Evolutionary conservation across 805 yeast genomes (phyloP).

Genomic region (Spathaspora hagerdaliae): DNA sequence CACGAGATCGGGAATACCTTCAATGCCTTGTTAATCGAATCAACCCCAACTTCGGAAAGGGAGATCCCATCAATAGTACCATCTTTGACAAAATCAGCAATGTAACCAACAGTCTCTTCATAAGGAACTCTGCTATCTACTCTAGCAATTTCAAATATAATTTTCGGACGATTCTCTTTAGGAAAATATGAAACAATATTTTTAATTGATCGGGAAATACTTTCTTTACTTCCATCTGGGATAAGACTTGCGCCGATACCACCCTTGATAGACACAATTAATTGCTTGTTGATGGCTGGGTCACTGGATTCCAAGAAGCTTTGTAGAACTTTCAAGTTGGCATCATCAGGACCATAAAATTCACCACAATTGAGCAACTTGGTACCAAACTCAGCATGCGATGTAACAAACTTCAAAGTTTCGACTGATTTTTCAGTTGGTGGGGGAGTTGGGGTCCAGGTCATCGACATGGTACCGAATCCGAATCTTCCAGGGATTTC

Average conservation of each 20-base stretch:
- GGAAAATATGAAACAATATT: slow-evolving; percentile 31
- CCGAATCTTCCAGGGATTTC: slow-evolving; percentile 42
- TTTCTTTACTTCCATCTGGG: slow-evolving; percentile 51
- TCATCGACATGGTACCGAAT: slow-evolving; percentile 78
- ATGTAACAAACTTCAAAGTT: slow-evolving; percentile 40
- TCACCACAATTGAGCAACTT: slow-evolving; percentile 70
- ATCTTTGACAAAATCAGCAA: slow-evolving; percentile 54
- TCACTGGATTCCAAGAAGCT: slow-evolving; percentile 48
- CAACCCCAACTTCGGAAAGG: slow-evolving; percentile 66
- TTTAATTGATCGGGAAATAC: slow-evolving; percentile 46
- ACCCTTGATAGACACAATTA: slow-evolving; percentile 68
- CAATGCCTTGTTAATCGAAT: slow-evolving; percentile 57
- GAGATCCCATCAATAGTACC: slow-evolving; percentile 72
- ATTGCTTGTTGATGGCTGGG: slow-evolving; percentile 53
- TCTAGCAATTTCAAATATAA: slow-evolving; percentile 69
- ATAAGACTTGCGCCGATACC: slow-evolving; percentile 34
- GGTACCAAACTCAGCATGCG: slow-evolving; percentile 47
- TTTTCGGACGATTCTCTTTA: slow-evolving; percentile 26
- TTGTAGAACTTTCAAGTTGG: slow-evolving; percentile 54
- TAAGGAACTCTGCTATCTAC: slow-evolving; percentile 54
- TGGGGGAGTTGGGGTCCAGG: slow-evolving; percentile 61
- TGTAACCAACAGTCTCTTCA: slow-evolving; percentile 53
- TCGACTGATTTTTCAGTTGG: slow-evolving; percentile 51
- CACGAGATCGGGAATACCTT: slow-evolving; percentile 55
- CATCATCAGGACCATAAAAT: slow-evolving; percentile 58